Percentiles rank a stretch among this genome's conserved stretches.
Evolutionary conservation across 176 grass and related monocot species (phyloP).

Genomic region (Microstegium vimineum): DNA sequence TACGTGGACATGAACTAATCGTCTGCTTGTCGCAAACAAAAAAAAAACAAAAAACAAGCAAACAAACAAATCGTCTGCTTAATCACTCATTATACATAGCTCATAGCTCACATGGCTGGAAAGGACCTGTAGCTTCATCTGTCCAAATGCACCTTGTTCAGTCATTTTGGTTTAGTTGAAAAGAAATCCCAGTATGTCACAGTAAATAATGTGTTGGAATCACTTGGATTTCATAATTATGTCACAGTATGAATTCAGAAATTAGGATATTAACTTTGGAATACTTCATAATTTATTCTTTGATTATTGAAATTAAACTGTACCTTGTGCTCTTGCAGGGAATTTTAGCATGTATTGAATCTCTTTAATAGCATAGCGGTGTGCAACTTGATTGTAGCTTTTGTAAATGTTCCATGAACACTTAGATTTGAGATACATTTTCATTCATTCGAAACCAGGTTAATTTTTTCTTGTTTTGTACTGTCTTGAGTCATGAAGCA

Average conservation of each 20-base stretch:
- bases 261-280: neutral
- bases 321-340: neutral
- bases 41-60: no score
- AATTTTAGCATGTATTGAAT: neutral
- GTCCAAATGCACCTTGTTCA: neutral
- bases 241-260: neutral
- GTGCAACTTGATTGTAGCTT: neutral
- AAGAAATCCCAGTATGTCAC: neutral
- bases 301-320: neutral
- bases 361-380: neutral
- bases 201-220: no score
- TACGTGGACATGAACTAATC: neutral
- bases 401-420: neutral
- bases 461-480: neutral
- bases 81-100: neutral
- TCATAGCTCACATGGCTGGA: neutral
- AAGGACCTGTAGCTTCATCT: neutral
- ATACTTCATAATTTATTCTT: neutral
- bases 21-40: no score
- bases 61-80: no score
- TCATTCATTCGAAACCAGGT: neutral
- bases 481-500: neutral
- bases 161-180: neutral
- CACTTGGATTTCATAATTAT: no score
- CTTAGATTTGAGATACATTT: neutral